Percentiles rank a stretch among this genome's conserved stretches.
Conservation (phyloP, 192 early-diverging fungal species). For the Gryganskiella cystojenkinii region DNA sequence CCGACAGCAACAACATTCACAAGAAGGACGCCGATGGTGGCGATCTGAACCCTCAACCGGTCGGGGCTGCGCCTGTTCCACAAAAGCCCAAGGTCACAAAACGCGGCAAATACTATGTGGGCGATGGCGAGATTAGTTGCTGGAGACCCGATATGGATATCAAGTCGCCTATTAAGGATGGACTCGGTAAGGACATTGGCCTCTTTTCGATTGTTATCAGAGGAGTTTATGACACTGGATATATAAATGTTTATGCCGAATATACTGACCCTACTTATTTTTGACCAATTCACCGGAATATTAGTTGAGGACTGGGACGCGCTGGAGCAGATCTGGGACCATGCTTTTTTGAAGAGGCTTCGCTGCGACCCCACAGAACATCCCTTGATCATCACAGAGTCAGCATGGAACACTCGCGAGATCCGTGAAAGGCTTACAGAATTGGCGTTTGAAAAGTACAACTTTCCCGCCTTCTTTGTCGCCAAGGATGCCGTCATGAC, state of each 20-base stretch:
- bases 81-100: slow-evolving; percentile 38
- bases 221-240: neutral
- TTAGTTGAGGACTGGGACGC: slow-evolving; percentile 95
- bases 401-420: slow-evolving; percentile 90
- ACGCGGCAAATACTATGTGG: slow-evolving; percentile 71
- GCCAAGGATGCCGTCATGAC: slow-evolving; percentile 92
- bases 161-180: slow-evolving; percentile 85
- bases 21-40: slow-evolving; percentile 55
- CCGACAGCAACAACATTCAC: slow-evolving; percentile 30
- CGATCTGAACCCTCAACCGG: slow-evolving; percentile 44
- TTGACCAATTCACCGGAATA: neutral
- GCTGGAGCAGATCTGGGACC: slow-evolving; percentile 92
- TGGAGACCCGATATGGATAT: slow-evolving; percentile 89
- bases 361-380: slow-evolving; percentile 85
- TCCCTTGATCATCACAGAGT: slow-evolving; percentile 91
- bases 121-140: slow-evolving; percentile 72
- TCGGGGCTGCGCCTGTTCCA: slow-evolving; percentile 17
- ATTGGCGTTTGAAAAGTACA: slow-evolving; percentile 94
- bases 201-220: too few species aligned
- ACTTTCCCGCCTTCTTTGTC: slow-evolving; percentile 93
- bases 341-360: slow-evolving; percentile 79
- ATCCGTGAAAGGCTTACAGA: slow-evolving; percentile 89
- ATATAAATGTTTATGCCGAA: neutral
- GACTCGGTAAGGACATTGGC: slow-evolving; percentile 68
- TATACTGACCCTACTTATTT: slow-evolving; percentile 14